phyloP scores from a whole-genome alignment of 106 monocot genomes.

The Dactylorhiza incarnata region DNA sequence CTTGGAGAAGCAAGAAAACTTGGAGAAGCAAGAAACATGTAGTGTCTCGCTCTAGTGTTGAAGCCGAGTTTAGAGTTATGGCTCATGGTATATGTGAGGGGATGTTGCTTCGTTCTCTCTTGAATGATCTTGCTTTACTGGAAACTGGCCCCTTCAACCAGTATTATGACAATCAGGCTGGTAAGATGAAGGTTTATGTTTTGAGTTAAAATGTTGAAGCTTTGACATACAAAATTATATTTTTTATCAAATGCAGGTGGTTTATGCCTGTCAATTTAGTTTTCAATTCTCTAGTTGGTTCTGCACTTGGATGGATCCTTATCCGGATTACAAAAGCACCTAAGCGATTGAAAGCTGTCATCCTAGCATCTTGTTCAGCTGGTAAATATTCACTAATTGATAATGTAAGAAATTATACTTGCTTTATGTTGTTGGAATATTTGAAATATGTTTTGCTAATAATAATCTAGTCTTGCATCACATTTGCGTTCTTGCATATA shows the following conservation, averaged over 20 bases:
- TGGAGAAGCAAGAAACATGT: no score
- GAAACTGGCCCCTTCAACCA: no score
- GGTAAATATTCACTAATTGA: constrained; percentile 31
- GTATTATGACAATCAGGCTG: neutral
- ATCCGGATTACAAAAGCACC: constrained; percentile 61
- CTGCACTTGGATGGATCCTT: constrained; percentile 65
- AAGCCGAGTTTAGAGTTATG: no score
- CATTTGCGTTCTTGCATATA: neutral
- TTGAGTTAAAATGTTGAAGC: neutral
- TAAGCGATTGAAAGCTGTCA: constrained; percentile 38
- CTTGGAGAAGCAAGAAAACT: no score
- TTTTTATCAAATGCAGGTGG: constrained; percentile 47
- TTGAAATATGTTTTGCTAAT: neutral
- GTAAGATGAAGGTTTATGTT: neutral
- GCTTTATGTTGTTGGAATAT: neutral
- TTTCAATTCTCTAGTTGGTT: constrained; percentile 49
- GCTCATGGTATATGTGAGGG: no score
- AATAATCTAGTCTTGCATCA: neutral
- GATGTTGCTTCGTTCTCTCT: no score
- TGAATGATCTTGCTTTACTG: no score
- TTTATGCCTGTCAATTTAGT: constrained; percentile 87
- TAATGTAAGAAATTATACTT: neutral
- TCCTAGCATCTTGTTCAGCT: constrained; percentile 71
- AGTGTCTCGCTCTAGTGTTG: no score
- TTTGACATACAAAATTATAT: neutral